Percentiles rank a stretch among this genome's conserved stretches.
Evolutionary conservation across 1,284 basidiomycete species (phyloP).

Genomic region (Cutaneotrichosporon daszewskae): DNA sequence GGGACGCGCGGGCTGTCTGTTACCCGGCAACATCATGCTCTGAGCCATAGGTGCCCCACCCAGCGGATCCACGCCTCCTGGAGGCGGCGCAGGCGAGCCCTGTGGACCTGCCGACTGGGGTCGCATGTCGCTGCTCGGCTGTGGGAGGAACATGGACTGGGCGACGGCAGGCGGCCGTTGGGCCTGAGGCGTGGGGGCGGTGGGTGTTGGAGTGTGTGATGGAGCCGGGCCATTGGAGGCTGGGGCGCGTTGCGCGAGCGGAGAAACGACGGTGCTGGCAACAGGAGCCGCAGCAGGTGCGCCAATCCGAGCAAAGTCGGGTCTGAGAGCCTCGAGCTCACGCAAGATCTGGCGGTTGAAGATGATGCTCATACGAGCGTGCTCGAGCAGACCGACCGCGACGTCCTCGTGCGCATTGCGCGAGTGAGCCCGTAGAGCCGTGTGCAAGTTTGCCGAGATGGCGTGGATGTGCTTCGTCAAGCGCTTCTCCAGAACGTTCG

Average conservation of each 20-base stretch:
- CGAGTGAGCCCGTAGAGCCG: constrained; percentile 73
- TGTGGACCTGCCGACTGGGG: constrained; percentile 12
- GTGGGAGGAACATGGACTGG: constrained; percentile 42
- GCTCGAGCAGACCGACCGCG: constrained; percentile 77
- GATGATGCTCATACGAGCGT: constrained; percentile 80
- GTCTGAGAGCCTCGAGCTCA: constrained; percentile 76
- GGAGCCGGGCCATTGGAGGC: no score
- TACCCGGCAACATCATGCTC: constrained; percentile 38
- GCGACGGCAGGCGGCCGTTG: constrained; percentile 5
- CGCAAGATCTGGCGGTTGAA: constrained; percentile 81
- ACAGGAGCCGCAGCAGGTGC: background rate
- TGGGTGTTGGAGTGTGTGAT: background rate
- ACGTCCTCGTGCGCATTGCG: constrained; percentile 81
- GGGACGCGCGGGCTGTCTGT: constrained; percentile 19
- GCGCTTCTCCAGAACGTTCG: constrained; percentile 75
- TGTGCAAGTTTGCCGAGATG: constrained; percentile 84
- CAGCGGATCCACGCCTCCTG: constrained; percentile 7
- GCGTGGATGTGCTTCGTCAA: constrained; percentile 74
- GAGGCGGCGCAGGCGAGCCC: background rate
- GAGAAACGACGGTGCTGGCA: background rate
- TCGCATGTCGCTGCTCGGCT: constrained; percentile 2
- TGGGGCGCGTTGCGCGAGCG: background rate
- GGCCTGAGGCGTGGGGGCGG: background rate
- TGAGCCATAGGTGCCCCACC: constrained; percentile 27
- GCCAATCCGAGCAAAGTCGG: constrained; percentile 55